Percentiles rank a stretch among this genome's conserved stretches.
phyloP scores from a whole-genome alignment of 495 filamentous ascomycete species.

The Aspergillus saccharolyticus region DNA sequence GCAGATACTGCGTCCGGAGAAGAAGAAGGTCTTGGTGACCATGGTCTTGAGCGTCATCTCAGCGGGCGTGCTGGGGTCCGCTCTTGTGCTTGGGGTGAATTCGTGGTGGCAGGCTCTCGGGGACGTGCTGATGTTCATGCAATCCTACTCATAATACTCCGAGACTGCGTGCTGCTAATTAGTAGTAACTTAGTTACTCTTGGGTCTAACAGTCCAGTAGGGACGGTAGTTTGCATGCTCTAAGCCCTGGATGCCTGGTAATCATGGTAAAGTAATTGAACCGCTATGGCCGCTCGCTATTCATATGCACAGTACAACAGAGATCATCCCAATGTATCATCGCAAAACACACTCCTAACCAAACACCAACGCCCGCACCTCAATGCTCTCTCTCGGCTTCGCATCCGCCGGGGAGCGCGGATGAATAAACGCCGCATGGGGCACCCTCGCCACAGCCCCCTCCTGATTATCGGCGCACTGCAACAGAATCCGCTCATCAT shows the following conservation, averaged over 20 bases:
- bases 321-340: too few relatives aligned
- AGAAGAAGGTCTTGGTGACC: neutral
- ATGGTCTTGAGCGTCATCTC: neutral
- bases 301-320: too few relatives aligned
- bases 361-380: conserved; percentile 80
- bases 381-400: conserved; percentile 71
- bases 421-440: conserved; percentile 79
- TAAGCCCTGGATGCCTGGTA: too few relatives aligned
- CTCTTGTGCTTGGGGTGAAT: neutral
- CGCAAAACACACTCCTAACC: conserved; percentile 17
- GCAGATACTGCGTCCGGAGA: neutral
- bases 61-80: neutral
- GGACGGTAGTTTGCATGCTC: too few relatives aligned
- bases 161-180: too few relatives aligned
- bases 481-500: conserved; percentile 68
- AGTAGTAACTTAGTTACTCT: too few relatives aligned
- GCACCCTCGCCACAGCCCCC: conserved; percentile 55
- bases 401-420: conserved; percentile 57
- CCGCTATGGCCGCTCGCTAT: too few relatives aligned
- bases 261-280: too few relatives aligned
- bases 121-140: neutral
- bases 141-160: too few relatives aligned
- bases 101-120: neutral
- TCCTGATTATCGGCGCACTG: conserved; percentile 74
- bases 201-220: too few relatives aligned